Base-by-base conservation (phyloP, 441 rosid genomes). In the Breynia disticha region DNA sequence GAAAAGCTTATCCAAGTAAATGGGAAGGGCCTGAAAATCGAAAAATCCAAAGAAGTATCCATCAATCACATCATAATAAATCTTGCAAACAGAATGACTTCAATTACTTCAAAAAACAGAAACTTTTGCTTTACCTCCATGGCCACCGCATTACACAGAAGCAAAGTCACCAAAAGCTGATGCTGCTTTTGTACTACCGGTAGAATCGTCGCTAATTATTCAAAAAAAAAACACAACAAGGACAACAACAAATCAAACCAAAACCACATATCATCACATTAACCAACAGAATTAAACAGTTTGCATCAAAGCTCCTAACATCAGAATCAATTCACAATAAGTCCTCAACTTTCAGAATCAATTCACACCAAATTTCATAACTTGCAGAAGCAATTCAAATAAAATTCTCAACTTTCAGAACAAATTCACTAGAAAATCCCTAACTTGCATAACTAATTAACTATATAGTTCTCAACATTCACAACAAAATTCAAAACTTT, bases 101-200 rank as follows among this genome's bases (percentile, higher is more conserved):
- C 52, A 44, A 46, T 72, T 63, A 24, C 32, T 3, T 24, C 32
- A 24, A 24, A 24, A 24, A 24, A 24, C 7, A 24, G 32, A 24
- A 24, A 24, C 32, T 24, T 24, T 24, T 2, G 32, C 32, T 7
- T 24, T 2, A 93, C 98, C 98, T 93, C 97, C 98, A 93, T 93
- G 9, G 97, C 44, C 46, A 64, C 76, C 1, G 98, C 98, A 77
- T 93, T 93, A 65, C 90, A 88, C 8, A 93, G 65, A 17, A 93
- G 91, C 72, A 91, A 61, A 11, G 98, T 91, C 54, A 91, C 98
- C 8, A 91, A 72, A 67, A 91, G 97, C 71, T 86, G 97, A 58
- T 93, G 98, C 74, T 91, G 97, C 70, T 86, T 91, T 55, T 91
- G 84, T 62, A 88, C 95, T 60, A 91, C 95, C 1, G 97, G 97